Base-by-base conservation (phyloP, 2,329 filamentous ascomycete species). In the Paraconiothyrium brasiliense region DNA sequence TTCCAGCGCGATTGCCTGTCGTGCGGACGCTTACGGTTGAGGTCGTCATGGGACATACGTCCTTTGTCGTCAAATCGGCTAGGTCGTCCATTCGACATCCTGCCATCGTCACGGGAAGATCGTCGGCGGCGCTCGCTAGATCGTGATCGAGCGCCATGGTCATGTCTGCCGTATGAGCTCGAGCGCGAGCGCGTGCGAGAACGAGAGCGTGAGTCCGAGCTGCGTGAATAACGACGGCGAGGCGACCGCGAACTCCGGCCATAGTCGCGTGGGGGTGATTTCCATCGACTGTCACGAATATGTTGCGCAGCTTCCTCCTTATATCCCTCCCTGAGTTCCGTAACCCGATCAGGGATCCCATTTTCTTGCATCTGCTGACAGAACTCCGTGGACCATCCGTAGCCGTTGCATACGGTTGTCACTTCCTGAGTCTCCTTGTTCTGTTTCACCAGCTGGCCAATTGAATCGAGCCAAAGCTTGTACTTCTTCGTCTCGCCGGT, bases 351-450 rank as follows among this genome's bases (percentile, higher is more conserved):
- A 10, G 73, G 73, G 8, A 73, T 44, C 2, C 66, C 68, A 6
- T 72, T 58, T n/a, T 67, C 68, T 59, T 90, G 92, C 90, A 95
- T 95, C 72, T 90, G 91, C 67, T 92, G 84, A 74, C 92, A 96
- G 68, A 97, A 95, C 0, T 83, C 82, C 43, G 87, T 85, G 5
- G 92, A 94, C 93, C 93, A 97, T 63, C 93, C 93, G 74, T 96
- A 96, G 76, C 96, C 96, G 0, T 91, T 92, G 65, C 92, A 89
- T 1, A 89, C 89, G 7, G 84, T 83, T 7, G 89, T 75, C 1
- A 89, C 79, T 2, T 90, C 87, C 0, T 89, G 89, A 0, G 87
- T 90, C n/a, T 87, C 80, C 67, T 90, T 87, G 68, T 93, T 88
- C 2, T 87, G 20, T 89, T 80, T 56, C 35, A 92, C 82, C 16